Percentiles rank a stretch among this genome's conserved stretches.
phyloP scores from a whole-genome alignment of 768 basidiomycete species.

The Calocera viscosa region DNA sequence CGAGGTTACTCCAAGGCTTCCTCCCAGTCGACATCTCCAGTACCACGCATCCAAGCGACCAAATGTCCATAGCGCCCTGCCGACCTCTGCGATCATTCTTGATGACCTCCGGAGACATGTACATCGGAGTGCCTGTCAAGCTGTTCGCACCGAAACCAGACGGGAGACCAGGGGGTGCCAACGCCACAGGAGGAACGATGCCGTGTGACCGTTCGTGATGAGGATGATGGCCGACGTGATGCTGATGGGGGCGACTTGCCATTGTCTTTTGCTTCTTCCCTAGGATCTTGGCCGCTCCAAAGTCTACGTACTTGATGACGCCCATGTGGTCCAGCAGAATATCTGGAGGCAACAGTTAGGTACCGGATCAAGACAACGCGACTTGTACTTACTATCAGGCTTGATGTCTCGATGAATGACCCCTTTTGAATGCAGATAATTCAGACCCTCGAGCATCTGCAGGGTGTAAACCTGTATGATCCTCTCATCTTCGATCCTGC shows the following conservation, averaged over 20 bases:
- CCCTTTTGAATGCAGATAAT: constrained; percentile 83
- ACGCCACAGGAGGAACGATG: neutral
- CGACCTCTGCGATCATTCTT: constrained; percentile 80
- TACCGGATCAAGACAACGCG: constrained; percentile 13
- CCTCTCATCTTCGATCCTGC: constrained; percentile 90
- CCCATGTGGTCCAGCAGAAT: constrained; percentile 82
- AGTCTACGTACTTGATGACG: constrained; percentile 94
- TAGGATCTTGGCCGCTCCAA: constrained; percentile 92
- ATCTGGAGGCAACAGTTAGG: constrained; percentile 39
- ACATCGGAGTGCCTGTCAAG: constrained; percentile 96
- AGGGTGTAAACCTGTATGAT: constrained; percentile 91
- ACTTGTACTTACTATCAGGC: constrained; percentile 72
- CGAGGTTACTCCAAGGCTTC: constrained; percentile 97
- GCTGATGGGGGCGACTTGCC: constrained; percentile 23
- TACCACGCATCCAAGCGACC: constrained; percentile 96
- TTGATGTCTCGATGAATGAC: constrained; percentile 96
- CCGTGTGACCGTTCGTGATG: neutral
- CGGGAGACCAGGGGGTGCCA: neutral
- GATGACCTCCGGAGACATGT: constrained; percentile 98
- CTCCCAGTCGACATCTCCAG: constrained; percentile 92
- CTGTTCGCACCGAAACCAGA: constrained; percentile 38
- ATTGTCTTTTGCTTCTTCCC: constrained; percentile 80
- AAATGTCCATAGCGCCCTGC: constrained; percentile 95
- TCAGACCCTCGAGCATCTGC: constrained; percentile 91
- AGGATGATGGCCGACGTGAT: neutral